These are phyloP conservation scores for Fraxinus americana DNA, from an alignment of 257 asterid species.

Conservation along the genomic window DNA sequence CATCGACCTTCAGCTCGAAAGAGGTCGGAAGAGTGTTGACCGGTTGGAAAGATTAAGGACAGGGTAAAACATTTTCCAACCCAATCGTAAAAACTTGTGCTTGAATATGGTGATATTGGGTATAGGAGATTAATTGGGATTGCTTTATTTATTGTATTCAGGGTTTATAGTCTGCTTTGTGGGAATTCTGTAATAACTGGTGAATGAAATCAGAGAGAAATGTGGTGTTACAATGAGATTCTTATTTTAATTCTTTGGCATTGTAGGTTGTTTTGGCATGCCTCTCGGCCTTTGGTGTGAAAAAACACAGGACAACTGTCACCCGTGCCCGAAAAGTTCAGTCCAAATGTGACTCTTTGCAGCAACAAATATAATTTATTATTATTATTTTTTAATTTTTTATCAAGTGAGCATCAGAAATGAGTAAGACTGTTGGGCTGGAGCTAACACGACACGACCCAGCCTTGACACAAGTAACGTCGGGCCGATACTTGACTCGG, in stretches of 20 bases:
- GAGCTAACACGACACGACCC: background rate
- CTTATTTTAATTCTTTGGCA: background rate
- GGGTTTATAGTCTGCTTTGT: slow-evolving; percentile 15
- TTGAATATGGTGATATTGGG: slow-evolving; percentile 41
- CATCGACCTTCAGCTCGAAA: slow-evolving; percentile 66
- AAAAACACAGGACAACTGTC: no score
- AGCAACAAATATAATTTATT: no score
- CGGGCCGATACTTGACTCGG: no score
- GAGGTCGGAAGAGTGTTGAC: slow-evolving; percentile 83
- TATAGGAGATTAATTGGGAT: slow-evolving; percentile 37
- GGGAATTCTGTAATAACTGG: slow-evolving; percentile 26
- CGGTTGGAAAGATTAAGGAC: slow-evolving; percentile 66
- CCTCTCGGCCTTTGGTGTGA: background rate
- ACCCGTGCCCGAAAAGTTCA: no score
- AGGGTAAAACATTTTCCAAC: slow-evolving; percentile 34
- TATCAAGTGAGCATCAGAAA: no score
- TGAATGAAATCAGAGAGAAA: slow-evolving; percentile 22
- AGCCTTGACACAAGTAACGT: no score
- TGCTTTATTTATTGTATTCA: slow-evolving; percentile 17
- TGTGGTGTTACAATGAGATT: slow-evolving; percentile 4
- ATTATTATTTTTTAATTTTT: no score
- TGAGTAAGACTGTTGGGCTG: background rate
- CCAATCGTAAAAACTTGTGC: slow-evolving; percentile 38
- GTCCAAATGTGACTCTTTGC: background rate
- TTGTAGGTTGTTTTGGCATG: slow-evolving; percentile 1